Evolutionary conservation across 1,284 basidiomycete genomes (phyloP).

Genomic region (Malassezia equina): DNA sequence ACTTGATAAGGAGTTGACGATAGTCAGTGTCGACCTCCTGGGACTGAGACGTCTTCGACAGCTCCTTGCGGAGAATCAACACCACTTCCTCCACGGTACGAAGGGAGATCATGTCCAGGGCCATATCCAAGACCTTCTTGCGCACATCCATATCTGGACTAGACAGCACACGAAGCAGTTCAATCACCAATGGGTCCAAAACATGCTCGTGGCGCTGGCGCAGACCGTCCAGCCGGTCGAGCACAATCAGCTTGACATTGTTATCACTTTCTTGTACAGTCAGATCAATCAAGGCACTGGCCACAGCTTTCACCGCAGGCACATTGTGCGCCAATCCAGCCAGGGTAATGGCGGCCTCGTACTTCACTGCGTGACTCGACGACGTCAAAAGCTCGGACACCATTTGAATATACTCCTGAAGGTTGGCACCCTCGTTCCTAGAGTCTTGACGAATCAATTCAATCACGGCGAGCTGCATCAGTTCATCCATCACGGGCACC

Average conservation of each 20-base stretch:
- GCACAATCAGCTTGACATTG: slow-evolving; percentile 96
- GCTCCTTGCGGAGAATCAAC: slow-evolving; percentile 90
- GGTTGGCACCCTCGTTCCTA: slow-evolving; percentile 58
- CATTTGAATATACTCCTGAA: slow-evolving; percentile 73
- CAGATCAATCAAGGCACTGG: slow-evolving; percentile 76
- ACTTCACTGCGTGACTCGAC: slow-evolving; percentile 87
- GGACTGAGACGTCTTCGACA: slow-evolving; percentile 65
- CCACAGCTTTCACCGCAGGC: slow-evolving; percentile 90
- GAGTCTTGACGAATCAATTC: slow-evolving; percentile 88
- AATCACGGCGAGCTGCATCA: slow-evolving; percentile 90
- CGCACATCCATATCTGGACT: slow-evolving; percentile 95
- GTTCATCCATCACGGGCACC: slow-evolving; percentile 74
- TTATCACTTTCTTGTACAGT: slow-evolving; percentile 94
- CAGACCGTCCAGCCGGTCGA: slow-evolving; percentile 78
- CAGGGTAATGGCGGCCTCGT: slow-evolving; percentile 90
- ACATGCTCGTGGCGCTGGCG: slow-evolving; percentile 81
- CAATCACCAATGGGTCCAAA: slow-evolving; percentile 86
- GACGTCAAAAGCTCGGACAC: slow-evolving; percentile 92
- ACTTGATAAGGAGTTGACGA: slow-evolving; percentile 90
- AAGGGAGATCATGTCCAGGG: slow-evolving; percentile 85
- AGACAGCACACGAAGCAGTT: slow-evolving; percentile 80
- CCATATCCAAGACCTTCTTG: slow-evolving; percentile 78
- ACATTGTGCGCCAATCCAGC: slow-evolving; percentile 92
- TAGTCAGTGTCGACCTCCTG: slow-evolving; percentile 61
- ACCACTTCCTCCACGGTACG: slow-evolving; percentile 97